Conservation (phyloP, 1,139 yeast species). For the Hemisphaericaspora subhashii region DNA sequence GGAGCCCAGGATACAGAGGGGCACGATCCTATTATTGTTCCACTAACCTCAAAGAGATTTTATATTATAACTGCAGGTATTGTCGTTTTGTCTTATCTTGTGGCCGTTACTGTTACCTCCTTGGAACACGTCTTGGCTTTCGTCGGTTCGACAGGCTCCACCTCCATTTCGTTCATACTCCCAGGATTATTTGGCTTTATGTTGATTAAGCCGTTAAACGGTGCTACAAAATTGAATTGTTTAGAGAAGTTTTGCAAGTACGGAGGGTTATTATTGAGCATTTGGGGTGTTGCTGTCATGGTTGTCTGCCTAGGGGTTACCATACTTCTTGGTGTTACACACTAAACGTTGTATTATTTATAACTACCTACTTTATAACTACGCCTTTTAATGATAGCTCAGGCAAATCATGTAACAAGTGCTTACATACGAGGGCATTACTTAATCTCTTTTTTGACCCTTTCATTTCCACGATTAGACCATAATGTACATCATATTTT, state of each 20-base stretch:
- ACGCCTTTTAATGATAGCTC: background rate
- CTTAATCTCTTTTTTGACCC: background rate
- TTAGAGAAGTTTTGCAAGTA: conserved; percentile 49
- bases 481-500: conserved; percentile 2
- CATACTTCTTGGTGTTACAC: conserved; percentile 59
- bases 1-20: conserved; percentile 53
- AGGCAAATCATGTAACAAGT: background rate
- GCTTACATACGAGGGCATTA: background rate
- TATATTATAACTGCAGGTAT: conserved; percentile 65
- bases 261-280: conserved; percentile 58
- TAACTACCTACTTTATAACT: conserved; percentile 1
- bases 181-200: conserved; percentile 89
- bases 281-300: conserved; percentile 83
- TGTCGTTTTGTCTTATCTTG: conserved; percentile 59
- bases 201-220: conserved; percentile 50
- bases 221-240: conserved; percentile 34
- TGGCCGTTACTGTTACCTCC: conserved; percentile 78
- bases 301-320: conserved; percentile 77
- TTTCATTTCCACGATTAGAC: background rate
- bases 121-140: conserved; percentile 85
- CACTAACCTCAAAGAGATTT: conserved; percentile 53
- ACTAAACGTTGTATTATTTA: conserved; percentile 20
- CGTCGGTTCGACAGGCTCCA: conserved; percentile 95
- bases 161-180: conserved; percentile 86
- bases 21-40: conserved; percentile 52